phyloP scores from a whole-genome alignment of 1,139 yeast species.

The Maudiozyma humilis region DNA sequence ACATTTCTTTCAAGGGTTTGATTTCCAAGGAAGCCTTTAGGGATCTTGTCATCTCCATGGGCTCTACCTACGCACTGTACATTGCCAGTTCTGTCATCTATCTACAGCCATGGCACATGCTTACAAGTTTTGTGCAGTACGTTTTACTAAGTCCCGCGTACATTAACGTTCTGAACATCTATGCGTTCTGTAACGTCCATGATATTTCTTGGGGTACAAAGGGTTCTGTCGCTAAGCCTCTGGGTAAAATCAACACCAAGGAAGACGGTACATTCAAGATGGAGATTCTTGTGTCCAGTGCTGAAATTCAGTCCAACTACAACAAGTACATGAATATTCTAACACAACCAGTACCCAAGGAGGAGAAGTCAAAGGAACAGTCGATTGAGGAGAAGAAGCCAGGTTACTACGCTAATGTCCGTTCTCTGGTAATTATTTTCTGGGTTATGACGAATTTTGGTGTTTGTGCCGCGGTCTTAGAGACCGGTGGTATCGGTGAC shows the following conservation, averaged over 20 bases:
- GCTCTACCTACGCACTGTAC: constrained; percentile 77
- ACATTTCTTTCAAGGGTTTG: constrained; percentile 32
- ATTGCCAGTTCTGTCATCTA: constrained; percentile 69
- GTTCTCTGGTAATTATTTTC: constrained; percentile 70
- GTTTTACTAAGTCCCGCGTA: constrained; percentile 81
- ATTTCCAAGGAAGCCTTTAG: constrained; percentile 56
- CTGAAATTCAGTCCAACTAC: constrained; percentile 54
- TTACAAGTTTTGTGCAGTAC: constrained; percentile 81
- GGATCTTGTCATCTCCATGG: constrained; percentile 77
- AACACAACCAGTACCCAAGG: constrained; percentile 38
- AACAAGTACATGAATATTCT: constrained; percentile 58
- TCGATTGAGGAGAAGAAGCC: constrained; percentile 51
- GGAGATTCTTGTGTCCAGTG: constrained; percentile 57
- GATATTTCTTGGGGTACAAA: constrained; percentile 99
- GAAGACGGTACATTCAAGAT: constrained; percentile 70
- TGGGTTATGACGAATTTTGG: constrained; percentile 76
- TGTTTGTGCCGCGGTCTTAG: constrained; percentile 59
- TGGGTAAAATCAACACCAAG: constrained; percentile 59
- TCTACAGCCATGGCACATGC: constrained; percentile 92
- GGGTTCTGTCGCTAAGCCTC: constrained; percentile 58
- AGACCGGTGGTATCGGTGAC: constrained; percentile 49
- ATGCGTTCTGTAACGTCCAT: constrained; percentile 92
- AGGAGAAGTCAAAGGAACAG: constrained; percentile 33
- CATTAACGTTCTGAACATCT: constrained; percentile 77
- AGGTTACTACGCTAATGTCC: constrained; percentile 63